Evolutionary conservation across 352 stramenopile genomes (phyloP), one percentile per base, ranked within the genome.

Genomic region (Phytopythium helicoides): DNA sequence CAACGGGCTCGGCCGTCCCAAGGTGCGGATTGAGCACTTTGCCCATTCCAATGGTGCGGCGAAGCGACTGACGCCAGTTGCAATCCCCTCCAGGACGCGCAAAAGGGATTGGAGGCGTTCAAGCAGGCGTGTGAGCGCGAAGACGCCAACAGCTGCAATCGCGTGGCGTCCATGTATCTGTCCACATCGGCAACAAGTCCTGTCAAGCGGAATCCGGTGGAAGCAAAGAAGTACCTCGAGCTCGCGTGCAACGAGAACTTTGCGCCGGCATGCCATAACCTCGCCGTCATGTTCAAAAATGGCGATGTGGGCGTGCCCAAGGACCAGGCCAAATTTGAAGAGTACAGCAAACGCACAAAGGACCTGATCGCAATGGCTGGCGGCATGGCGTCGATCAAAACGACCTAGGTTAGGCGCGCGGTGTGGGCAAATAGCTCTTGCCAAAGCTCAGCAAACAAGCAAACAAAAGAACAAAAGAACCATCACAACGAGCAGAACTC

Each of bases 201-300:
- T 0, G 73, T 88, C 37, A 58, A 64, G 39, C 81, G 80, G 33
- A 60, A 94, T 52, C 65, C 66, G 15, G 56, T 66, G 26, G 55
- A 70, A 48, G 86, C 86, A 12, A 91, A 93, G 36, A 63, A 46
- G 19, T 94, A 85, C 50, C 52, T 94, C 8, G 73, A 88, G 55
- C 71, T 70, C 22, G 83, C 86, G 14, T 95, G 86, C 45, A 81
- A 92, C 39, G 76, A 80, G 55, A 94, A 92, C 58, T 92, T 91
- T 53, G 86, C 83, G 14, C 86, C 86, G 46, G 86, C 86, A 34
- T 95, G 86, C 64, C 84, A 95, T 62, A 95, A 95, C 50, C 60
- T 95, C 33, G 86, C 86, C 4, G 86, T 95, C 34, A 92, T 94
- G 83, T 94, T 81, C 78, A 94, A 93, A 64, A 92, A 89, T 34